Evolutionary conservation across 78 protist species (phyloP).

Genomic region (Polysphondylium violaceum): DNA sequence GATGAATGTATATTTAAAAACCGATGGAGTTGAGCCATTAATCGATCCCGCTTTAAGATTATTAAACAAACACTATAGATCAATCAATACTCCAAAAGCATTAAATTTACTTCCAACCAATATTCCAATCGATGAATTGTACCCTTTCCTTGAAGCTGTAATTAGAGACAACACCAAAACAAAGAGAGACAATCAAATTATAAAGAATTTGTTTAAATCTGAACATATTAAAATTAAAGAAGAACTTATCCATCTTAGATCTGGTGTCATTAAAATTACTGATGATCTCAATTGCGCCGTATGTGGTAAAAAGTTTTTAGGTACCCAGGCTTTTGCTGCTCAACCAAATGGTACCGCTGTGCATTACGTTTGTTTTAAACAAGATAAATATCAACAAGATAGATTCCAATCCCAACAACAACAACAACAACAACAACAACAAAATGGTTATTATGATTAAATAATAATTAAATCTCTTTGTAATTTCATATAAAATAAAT

Average conservation of each 20-base stretch:
- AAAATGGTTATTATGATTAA: background rate
- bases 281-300: conserved; percentile 75
- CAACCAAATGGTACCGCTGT: conserved; percentile 62
- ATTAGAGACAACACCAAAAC: conserved; percentile 67
- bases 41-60: conserved; percentile 77
- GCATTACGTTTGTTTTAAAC: conserved; percentile 35
- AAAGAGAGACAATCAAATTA: conserved; percentile 67
- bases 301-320: conserved; percentile 72
- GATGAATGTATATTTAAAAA: conserved; percentile 81
- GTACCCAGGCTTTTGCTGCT: conserved; percentile 61
- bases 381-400: background rate
- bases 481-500: background rate
- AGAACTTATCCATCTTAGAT: conserved; percentile 35
- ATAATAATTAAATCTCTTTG: background rate
- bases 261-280: conserved; percentile 61
- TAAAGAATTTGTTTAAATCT: conserved; percentile 28
- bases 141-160: conserved; percentile 80
- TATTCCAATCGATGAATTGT: conserved; percentile 61
- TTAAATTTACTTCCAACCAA: conserved; percentile 39
- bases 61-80: conserved; percentile 72
- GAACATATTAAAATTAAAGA: conserved; percentile 66
- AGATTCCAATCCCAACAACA: background rate
- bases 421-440: background rate
- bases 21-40: conserved; percentile 31
- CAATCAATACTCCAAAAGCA: conserved; percentile 72